Base-by-base conservation (phyloP, 495 filamentous ascomycete genomes). In the Pseudotulostoma volvatum region DNA sequence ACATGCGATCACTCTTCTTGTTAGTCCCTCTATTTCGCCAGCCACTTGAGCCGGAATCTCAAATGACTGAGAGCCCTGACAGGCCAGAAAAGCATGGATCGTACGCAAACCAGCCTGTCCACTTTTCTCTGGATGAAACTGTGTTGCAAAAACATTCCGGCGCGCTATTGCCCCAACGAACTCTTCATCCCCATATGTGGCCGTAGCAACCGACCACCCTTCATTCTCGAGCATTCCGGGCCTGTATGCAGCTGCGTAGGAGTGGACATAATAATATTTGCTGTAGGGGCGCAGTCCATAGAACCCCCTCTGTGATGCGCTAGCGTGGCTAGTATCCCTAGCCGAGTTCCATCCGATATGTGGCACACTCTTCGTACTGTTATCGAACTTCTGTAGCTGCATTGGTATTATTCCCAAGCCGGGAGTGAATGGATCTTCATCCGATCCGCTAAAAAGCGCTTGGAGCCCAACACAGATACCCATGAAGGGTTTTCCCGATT, bases 281-380 rank as follows among this genome's bases (percentile, higher is more conserved):
- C 83, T 93, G 46, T 63, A 63, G 3, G 81, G 74, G 33, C 68
- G 55, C 35, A 97, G 56, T 31, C 81, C 87, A 53, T 82, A 94
- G 25, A 95, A 65, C 34, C 60, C 71, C 43, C 64, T 49, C 16
- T 52, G 48, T 28, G 66, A 63, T 23, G 64, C 61, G 23, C 56
- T 60, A 19, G 55, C 58, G 0, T 56, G 57, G 30, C 61, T 64
- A 23, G 56, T 61, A 7, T 71, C 67, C 41, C 68, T 71, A 31
- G 90, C 90, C 20, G 76, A 85, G 52, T 97, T 97, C 90, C 90
- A 97, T 9, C 90, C 90, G 50, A 97, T 97, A 53, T 96, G 92
- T 18, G 90, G 90, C 19, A 97, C 90, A 25, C 88, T 76, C 53
- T 97, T 97, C 15, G 74, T 64, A 16, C 45, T 44, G 49, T 83